phyloP scores from a whole-genome alignment of 2,329 filamentous ascomycete genomes.

The Fusarium hainanense region DNA sequence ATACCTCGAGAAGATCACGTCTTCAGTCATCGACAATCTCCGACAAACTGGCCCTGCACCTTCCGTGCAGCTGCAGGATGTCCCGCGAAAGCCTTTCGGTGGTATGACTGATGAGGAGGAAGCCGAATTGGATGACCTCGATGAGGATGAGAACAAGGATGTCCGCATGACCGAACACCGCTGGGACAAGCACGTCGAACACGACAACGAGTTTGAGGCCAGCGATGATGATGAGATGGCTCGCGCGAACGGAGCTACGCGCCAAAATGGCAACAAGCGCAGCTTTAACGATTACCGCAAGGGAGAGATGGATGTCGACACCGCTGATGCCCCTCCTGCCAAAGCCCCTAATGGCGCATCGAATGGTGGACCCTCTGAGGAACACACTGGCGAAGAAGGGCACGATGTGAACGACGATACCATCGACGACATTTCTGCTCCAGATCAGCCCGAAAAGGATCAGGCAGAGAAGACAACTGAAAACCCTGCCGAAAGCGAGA shows the following conservation, averaged over 20 bases:
- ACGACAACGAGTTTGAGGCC: slow-evolving; percentile 85
- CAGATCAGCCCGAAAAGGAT: slow-evolving; percentile 46
- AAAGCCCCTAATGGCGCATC: slow-evolving; percentile 50
- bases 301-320: slow-evolving; percentile 53
- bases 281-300: slow-evolving; percentile 65
- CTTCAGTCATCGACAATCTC: slow-evolving; percentile 85
- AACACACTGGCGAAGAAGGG: slow-evolving; percentile 46
- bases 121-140: slow-evolving; percentile 73
- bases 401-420: slow-evolving; percentile 55
- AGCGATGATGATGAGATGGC: slow-evolving; percentile 90
- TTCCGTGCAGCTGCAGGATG: slow-evolving; percentile 90
- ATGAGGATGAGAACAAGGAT: slow-evolving; percentile 89
- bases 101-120: slow-evolving; percentile 75
- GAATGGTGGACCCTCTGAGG: slow-evolving; percentile 46
- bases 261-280: slow-evolving; percentile 60
- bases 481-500: slow-evolving; percentile 22
- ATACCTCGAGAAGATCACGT: slow-evolving; percentile 84
- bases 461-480: slow-evolving; percentile 40
- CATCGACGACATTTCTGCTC: slow-evolving; percentile 57
- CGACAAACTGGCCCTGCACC: slow-evolving; percentile 87
- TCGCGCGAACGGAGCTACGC: slow-evolving; percentile 75
- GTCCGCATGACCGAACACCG: slow-evolving; percentile 82
- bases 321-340: slow-evolving; percentile 52
- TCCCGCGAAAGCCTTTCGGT: slow-evolving; percentile 70
- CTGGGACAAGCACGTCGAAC: slow-evolving; percentile 81